Base-by-base conservation (phyloP, 2,329 filamentous ascomycete genomes). In the Zasmidium cellare region DNA sequence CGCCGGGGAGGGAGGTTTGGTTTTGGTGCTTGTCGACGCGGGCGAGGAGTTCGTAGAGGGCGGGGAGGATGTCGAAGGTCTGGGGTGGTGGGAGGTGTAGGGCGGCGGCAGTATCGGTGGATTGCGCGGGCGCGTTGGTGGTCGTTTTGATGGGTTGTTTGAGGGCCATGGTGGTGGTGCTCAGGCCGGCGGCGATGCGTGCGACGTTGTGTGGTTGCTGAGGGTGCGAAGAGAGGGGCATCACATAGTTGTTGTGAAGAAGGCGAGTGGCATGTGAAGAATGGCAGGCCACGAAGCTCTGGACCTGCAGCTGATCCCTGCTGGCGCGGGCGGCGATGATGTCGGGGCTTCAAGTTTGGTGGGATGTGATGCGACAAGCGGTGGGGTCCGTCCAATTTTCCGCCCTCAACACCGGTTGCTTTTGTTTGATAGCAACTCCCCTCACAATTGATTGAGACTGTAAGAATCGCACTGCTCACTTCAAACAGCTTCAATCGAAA, bases 31-130 rank as follows among this genome's bases (percentile, higher is more conserved):
- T 53, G 45, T 71, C 71, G 53, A 97, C 83, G 51, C 90, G 89
- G 64, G 86, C 81, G 60, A 97, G 85, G 65, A 96, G 85, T 58
- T 86, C 82, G 69, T 91, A 87, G 54, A 97, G 85, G 69, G 92
- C 86, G 23, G 92, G 91, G 54, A 96, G 84, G 66, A 91, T 85
- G 78, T 96, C 92, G 77, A 97, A 91, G 51, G 86, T 86, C 74
- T 92, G 88, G 24, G 92, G 89, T 51, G 90, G 84, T 61, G 94
- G 88, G 56, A 88, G 85, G 69, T 60, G 48, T 23, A 65, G 82
- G 12, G 53, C 6, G 11, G 25, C 31, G 56, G 62, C 58, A 44
- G 67, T 62, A 38, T 67, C 54, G 19, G 67, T 60, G 22, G 58
- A 46, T n/a, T 52, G 46, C 22, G 51, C 46, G 35, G 58, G 14